Evolutionary conservation across 176 grass and related monocot species (phyloP).

Genomic region (Coix lacrymajobi): DNA sequence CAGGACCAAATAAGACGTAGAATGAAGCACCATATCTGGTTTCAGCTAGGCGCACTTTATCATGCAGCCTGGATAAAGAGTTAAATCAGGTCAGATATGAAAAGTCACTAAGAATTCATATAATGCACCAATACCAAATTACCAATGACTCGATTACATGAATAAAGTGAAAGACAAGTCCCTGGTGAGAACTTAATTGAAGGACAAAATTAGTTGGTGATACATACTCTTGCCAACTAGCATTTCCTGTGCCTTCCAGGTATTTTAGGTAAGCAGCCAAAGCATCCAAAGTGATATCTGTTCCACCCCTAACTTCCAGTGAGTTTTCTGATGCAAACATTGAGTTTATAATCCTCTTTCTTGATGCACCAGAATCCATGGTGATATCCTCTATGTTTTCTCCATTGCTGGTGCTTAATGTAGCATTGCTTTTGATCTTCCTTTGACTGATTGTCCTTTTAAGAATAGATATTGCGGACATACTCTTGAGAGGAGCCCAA

Average conservation of each 20-base stretch:
- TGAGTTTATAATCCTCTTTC: conserved; percentile 52
- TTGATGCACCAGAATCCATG: conserved; percentile 15
- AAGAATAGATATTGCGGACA: conserved; percentile 47
- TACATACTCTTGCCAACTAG: conserved; percentile 92
- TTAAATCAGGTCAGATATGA: background rate
- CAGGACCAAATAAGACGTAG: conserved; percentile 56
- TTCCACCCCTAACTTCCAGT: conserved; percentile 74
- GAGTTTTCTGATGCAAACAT: conserved; percentile 70
- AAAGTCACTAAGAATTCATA: conserved; percentile 5
- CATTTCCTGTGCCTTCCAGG: conserved; percentile 79
- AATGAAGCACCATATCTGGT: conserved; percentile 75
- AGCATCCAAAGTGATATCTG: conserved; percentile 60
- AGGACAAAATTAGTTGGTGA: background rate
- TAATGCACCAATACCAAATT: background rate
- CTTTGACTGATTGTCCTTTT: conserved; percentile 27
- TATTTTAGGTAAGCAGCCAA: conserved; percentile 83
- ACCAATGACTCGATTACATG: background rate
- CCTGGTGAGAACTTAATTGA: background rate
- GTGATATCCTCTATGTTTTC: conserved; percentile 29
- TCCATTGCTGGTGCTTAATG: conserved; percentile 22
- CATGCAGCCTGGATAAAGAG: conserved; percentile 67
- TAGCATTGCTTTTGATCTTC: conserved; percentile 35
- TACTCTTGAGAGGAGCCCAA: conserved; percentile 54
- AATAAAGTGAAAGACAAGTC: background rate
- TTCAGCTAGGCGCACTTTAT: conserved; percentile 73